phyloP scores from a whole-genome alignment of 495 filamentous ascomycete genomes.

The Penicillium canariense region DNA sequence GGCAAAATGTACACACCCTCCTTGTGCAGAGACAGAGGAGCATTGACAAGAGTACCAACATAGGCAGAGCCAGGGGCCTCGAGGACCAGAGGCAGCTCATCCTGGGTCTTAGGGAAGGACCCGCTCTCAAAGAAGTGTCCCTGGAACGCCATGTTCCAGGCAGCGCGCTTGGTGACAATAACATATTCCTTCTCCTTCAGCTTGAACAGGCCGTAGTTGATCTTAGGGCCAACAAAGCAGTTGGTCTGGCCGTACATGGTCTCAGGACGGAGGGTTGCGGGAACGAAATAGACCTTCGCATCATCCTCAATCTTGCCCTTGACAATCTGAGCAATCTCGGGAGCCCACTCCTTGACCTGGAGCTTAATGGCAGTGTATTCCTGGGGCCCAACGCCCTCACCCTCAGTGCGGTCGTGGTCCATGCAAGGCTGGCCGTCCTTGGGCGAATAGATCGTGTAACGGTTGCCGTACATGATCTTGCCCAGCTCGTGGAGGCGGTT shows the following conservation, averaged over 20 bases:
- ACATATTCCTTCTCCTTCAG: constrained; percentile 80
- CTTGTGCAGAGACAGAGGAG: constrained; percentile 85
- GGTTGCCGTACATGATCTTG: constrained; percentile 92
- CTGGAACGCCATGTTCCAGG: constrained; percentile 96
- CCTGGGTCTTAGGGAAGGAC: constrained; percentile 62
- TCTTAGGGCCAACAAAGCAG: constrained; percentile 90
- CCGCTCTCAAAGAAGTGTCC: constrained; percentile 75
- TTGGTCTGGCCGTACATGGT: constrained; percentile 98
- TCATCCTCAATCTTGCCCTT: constrained; percentile 75
- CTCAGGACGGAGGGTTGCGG: constrained; percentile 90
- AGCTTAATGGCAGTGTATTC: constrained; percentile 93
- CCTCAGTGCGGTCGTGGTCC: constrained; percentile 91
- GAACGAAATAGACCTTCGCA: constrained; percentile 83
- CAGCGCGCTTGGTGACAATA: constrained; percentile 80
- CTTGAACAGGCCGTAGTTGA: constrained; percentile 88
- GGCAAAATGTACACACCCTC: constrained; percentile 83
- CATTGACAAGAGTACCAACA: constrained; percentile 80
- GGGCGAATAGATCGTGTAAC: constrained; percentile 93
- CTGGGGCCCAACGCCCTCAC: constrained; percentile 86
- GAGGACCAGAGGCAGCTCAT: constrained; percentile 52
- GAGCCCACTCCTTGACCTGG: constrained; percentile 82
- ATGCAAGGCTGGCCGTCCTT: constrained; percentile 98
- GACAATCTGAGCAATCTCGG: constrained; percentile 63
- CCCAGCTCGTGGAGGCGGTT: constrained; percentile 81
- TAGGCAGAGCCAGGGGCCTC: constrained; percentile 74